Evolutionary conservation across 352 stramenopile species (phyloP).

Genomic region (Phytophthora macrochlamydospora): DNA sequence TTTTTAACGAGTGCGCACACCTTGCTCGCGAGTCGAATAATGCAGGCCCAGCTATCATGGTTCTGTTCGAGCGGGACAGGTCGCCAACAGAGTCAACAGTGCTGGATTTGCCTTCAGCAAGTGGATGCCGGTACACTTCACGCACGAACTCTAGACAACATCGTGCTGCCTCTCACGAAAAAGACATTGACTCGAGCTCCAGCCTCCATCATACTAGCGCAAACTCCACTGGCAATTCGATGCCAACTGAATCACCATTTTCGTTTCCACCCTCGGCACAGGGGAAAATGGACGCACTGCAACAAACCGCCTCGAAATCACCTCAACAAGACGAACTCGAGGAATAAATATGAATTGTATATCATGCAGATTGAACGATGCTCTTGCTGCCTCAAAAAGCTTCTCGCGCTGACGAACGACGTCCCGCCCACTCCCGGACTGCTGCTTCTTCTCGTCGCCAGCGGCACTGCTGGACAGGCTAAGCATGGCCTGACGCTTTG

Average conservation of each 20-base stretch:
- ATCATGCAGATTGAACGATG: neutral
- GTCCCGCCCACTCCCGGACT: neutral
- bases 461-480: neutral
- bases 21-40: constrained; percentile 49
- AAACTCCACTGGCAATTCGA: constrained; percentile 2
- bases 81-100: constrained; percentile 39
- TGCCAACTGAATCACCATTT: constrained; percentile 7
- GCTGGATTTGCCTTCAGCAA: constrained; percentile 32
- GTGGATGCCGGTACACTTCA: neutral
- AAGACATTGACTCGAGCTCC: neutral
- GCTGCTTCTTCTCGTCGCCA: constrained; percentile 9
- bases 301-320: neutral
- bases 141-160: neutral
- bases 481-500: constrained; percentile 1
- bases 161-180: constrained; percentile 1
- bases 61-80: constrained; percentile 65
- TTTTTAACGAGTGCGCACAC: constrained; percentile 73
- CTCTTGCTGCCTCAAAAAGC: neutral
- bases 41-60: constrained; percentile 37
- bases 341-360: neutral
- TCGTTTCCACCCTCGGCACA: constrained; percentile 4
- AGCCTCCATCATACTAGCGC: constrained; percentile 6
- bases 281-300: constrained; percentile 3
- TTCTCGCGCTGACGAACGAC: constrained; percentile 11
- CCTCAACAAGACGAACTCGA: neutral